Conservation (phyloP, 1,284 basidiomycete genomes). For the Nidula niveotomentosa region DNA sequence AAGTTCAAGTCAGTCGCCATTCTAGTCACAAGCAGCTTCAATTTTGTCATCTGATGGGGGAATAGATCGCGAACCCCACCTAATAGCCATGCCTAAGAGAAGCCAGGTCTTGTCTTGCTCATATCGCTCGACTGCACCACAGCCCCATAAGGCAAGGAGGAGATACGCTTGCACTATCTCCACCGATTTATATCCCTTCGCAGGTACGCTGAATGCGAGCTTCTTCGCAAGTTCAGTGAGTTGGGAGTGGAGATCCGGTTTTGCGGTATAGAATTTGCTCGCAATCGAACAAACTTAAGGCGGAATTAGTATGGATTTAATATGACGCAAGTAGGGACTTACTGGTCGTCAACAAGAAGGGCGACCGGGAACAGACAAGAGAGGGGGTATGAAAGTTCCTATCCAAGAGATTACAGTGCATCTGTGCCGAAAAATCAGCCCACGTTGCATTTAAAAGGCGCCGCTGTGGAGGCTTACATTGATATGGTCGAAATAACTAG, state of each 20-base stretch:
- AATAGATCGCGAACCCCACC: slow-evolving; percentile 35
- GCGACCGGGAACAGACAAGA: slow-evolving; percentile 88
- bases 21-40: slow-evolving; percentile 35
- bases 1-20: slow-evolving; percentile 97
- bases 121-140: slow-evolving; percentile 90
- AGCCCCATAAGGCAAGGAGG: slow-evolving; percentile 81
- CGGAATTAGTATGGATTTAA: not conserved
- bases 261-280: slow-evolving; percentile 84
- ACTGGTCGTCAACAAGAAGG: slow-evolving; percentile 93
- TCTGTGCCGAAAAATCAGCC: slow-evolving; percentile 34
- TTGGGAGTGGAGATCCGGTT: slow-evolving; percentile 81
- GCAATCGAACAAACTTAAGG: slow-evolving; percentile 87
- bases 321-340: slow-evolving; percentile 28
- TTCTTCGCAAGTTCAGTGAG: slow-evolving; percentile 87
- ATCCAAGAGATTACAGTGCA: slow-evolving; percentile 76
- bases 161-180: slow-evolving; percentile 94
- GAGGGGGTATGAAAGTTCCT: slow-evolving; percentile 89
- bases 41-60: not conserved
- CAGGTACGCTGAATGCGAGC: slow-evolving; percentile 88
- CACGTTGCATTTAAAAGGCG: not conserved
- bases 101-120: slow-evolving; percentile 98
- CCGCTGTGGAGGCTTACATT: slow-evolving; percentile 48
- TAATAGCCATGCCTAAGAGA: slow-evolving; percentile 82
- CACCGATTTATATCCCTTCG: slow-evolving; percentile 89
- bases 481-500: slow-evolving; percentile 76